Evolutionary conservation across 2,329 filamentous ascomycete genomes (phyloP).

Genomic region (Diatrype stigma): DNA sequence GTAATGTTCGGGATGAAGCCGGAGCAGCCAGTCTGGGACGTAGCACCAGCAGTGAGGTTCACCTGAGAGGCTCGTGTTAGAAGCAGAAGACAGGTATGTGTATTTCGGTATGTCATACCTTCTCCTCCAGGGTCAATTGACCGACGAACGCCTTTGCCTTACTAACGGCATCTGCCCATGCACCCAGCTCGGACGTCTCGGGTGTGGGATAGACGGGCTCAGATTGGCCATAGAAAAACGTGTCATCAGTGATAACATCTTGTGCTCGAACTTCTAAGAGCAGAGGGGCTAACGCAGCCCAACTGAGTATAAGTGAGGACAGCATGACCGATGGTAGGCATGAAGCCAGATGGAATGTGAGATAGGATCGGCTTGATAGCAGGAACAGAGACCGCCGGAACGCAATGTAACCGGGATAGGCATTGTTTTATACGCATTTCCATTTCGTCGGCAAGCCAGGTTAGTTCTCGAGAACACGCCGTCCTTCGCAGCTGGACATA

Average conservation of each 20-base stretch:
- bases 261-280: background rate
- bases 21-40: conserved; percentile 9
- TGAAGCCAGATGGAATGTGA: background rate
- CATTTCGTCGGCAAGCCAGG: background rate
- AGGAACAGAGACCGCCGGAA: background rate
- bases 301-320: background rate
- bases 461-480: background rate
- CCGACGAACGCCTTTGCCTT: conserved; percentile 60
- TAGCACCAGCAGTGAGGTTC: conserved; percentile 10
- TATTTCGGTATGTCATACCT: conserved; percentile 26
- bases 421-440: background rate
- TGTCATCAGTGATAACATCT: conserved; percentile 8
- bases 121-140: conserved; percentile 61
- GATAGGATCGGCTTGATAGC: background rate
- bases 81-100: background rate
- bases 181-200: conserved; percentile 2
- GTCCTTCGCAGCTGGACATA: background rate
- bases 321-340: background rate
- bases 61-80: conserved; percentile 1
- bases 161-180: conserved; percentile 55
- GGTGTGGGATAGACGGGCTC: conserved; percentile 15
- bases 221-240: conserved; percentile 13
- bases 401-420: background rate
- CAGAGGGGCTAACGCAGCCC: background rate
- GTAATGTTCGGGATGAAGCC: conserved; percentile 13